Evolutionary conservation across 2,329 filamentous ascomycete species (phyloP), one percentile per base, ranked within the genome.

Genomic region (Colletotrichum agaves): DNA sequence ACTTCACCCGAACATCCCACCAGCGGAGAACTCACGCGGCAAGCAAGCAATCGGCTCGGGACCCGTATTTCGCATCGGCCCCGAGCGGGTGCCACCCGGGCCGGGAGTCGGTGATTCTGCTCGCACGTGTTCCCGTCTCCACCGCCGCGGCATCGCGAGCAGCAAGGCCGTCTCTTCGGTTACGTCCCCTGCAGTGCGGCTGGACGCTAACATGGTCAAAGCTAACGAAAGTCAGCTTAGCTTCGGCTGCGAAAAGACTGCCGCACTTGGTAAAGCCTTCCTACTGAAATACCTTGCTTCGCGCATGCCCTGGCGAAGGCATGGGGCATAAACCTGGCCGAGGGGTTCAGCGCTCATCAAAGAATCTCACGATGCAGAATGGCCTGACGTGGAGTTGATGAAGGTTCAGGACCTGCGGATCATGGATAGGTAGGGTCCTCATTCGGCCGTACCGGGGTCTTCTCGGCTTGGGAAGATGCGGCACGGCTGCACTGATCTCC

Each of bases 131-230:
- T 21, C 27, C 13, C 35, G 27, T 19, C 17, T 44, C 17, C 19
- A 13, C 50, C 17, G 50, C 1, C 17, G 41, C 19, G n/a, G 17
- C 46, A 53, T n/a, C 31, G 46, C 19, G 37, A 33, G 33, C 17
- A 41, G 46, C 27, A 33, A n/a, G 17, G 33, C 31, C 27, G 57
- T n/a, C n/a, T 12, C 35, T 33, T 58, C 37, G 59, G 64, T 3
- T 47, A 27, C 37, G 37, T 46, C 64, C 64, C 64, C 64, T 67
- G 64, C 46, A 64, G 43, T 64, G 53, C 60, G 64, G 64, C 64
- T 67, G 64, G 52, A 39, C 64, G 61, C 61, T 67, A 67, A 13
- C 17, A n/a, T 23, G 15, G 19, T n/a, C 19, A n/a, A n/a, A 31
- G 44, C 49, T 37, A 56, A 50, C 41, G 21, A 19, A 8, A 58